A percentile compares a stretch with the other conserved stretches of the same genome.
These are phyloP conservation scores for Epichloe baconii DNA, from an alignment of 2,329 filamentous ascomycete species.

Conservation along the genomic window DNA sequence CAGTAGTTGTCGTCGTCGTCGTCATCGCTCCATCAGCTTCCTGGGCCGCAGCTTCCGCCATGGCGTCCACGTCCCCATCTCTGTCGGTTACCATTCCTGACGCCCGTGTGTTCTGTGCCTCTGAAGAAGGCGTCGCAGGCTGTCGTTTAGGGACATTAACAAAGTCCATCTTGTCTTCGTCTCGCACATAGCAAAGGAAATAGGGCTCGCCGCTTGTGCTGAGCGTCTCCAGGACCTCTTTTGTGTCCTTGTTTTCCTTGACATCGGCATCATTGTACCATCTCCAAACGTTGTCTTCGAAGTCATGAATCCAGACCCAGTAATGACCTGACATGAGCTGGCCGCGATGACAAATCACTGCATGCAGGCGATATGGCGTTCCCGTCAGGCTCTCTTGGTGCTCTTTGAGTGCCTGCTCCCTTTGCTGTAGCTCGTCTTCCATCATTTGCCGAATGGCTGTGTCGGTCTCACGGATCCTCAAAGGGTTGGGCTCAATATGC, in stretches of 20 bases:
- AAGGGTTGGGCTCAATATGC: constrained; percentile 7
- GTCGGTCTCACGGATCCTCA: constrained; percentile 14
- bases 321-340: constrained; percentile 71
- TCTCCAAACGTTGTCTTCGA: constrained; percentile 68
- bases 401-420: constrained; percentile 15
- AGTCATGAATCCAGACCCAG: constrained; percentile 94
- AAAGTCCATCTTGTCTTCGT: constrained; percentile 44
- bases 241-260: constrained; percentile 49
- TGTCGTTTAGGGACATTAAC: constrained; percentile 32
- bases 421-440: constrained; percentile 25
- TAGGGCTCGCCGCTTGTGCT: constrained; percentile 64
- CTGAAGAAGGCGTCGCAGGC: constrained; percentile 7
- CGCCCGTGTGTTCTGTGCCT: constrained; percentile 3
- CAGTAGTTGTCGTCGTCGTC: not conserved
- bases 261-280: constrained; percentile 89
- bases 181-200: constrained; percentile 71
- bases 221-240: constrained; percentile 55
- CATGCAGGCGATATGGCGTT: constrained; percentile 71
- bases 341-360: constrained; percentile 84
- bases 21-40: not conserved
- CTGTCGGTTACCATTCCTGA: constrained; percentile 7
- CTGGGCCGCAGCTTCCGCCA: not conserved
- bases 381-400: constrained; percentile 39
- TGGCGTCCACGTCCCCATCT: constrained; percentile 14
- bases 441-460: constrained; percentile 29